phyloP scores from a whole-genome alignment of 2,329 filamentous ascomycete species.

The Hypoxylon sp. region DNA sequence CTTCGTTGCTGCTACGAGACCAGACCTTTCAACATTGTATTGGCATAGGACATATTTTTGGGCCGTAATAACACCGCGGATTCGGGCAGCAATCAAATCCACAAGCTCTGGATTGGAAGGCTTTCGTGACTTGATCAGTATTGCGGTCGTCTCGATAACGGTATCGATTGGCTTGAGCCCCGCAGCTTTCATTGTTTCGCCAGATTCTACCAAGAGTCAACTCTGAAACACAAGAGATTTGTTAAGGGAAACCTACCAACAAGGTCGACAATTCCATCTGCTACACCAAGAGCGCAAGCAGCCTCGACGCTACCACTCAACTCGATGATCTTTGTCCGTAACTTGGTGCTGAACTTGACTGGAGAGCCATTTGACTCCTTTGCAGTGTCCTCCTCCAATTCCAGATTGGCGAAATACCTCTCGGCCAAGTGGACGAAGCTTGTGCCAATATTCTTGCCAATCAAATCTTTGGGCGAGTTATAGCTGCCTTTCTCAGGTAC shows the following conservation, averaged over 20 bases:
- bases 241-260: constrained; percentile 76
- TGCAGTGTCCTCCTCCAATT: constrained; percentile 67
- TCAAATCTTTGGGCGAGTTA: constrained; percentile 78
- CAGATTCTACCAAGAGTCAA: constrained; percentile 77
- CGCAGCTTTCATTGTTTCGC: constrained; percentile 97
- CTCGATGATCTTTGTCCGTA: constrained; percentile 92
- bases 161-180: constrained; percentile 96
- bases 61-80: constrained; percentile 93
- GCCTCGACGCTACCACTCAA: constrained; percentile 97
- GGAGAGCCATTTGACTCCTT: constrained; percentile 55
- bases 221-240: background rate
- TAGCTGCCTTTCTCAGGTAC: constrained; percentile 88
- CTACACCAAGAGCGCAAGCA: constrained; percentile 93
- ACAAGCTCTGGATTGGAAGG: constrained; percentile 86
- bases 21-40: constrained; percentile 87
- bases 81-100: constrained; percentile 86
- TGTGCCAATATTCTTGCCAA: constrained; percentile 94
- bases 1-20: constrained; percentile 76
- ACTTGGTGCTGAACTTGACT: constrained; percentile 61
- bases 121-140: constrained; percentile 91
- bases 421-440: constrained; percentile 91
- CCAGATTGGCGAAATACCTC: constrained; percentile 86
- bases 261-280: constrained; percentile 96
- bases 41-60: constrained; percentile 95
- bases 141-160: constrained; percentile 87